Conservation (phyloP, 306 rosid species). For the Trifolium subterraneum region DNA sequence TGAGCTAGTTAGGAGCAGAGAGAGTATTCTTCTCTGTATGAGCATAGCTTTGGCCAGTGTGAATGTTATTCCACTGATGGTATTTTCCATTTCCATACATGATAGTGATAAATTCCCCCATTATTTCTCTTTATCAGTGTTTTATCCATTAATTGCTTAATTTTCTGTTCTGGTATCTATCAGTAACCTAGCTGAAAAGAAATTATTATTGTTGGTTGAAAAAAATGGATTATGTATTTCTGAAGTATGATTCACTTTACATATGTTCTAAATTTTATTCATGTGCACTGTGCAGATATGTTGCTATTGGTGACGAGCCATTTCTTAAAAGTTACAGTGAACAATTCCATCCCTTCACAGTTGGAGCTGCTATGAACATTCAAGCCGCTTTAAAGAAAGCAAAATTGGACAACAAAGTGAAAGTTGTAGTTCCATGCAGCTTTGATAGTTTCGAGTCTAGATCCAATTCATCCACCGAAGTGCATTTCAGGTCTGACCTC, state of each 20-base stretch:
- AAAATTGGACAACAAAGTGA: conserved; percentile 68
- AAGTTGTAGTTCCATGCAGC: conserved; percentile 96
- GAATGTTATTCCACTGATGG: not conserved
- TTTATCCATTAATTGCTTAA: not conserved
- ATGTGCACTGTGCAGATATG: conserved; percentile 72
- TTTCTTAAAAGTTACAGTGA: conserved; percentile 76
- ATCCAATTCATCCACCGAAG: conserved; percentile 63
- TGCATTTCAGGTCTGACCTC: conserved; percentile 75
- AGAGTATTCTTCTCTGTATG: not conserved
- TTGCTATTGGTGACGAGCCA: conserved; percentile 93
- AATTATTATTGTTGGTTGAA: conserved; percentile 2
- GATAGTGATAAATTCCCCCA: not conserved
- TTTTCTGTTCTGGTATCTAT: not conserved
- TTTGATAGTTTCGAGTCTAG: conserved; percentile 72
- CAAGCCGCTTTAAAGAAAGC: conserved; percentile 70
- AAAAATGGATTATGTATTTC: conserved; percentile 26
- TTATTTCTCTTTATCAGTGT: not conserved
- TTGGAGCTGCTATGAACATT: conserved; percentile 82
- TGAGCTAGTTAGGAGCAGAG: not conserved
- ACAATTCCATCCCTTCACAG: conserved; percentile 70
- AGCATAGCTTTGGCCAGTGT: too few species aligned
- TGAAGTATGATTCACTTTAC: conserved; percentile 27
- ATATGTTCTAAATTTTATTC: conserved; percentile 35
- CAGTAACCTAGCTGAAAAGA: not conserved
- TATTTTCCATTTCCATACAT: too few species aligned